These are phyloP conservation scores for Coccomyxa sp. DNA, from an alignment of 139 green algal species.

Conservation along the genomic window DNA sequence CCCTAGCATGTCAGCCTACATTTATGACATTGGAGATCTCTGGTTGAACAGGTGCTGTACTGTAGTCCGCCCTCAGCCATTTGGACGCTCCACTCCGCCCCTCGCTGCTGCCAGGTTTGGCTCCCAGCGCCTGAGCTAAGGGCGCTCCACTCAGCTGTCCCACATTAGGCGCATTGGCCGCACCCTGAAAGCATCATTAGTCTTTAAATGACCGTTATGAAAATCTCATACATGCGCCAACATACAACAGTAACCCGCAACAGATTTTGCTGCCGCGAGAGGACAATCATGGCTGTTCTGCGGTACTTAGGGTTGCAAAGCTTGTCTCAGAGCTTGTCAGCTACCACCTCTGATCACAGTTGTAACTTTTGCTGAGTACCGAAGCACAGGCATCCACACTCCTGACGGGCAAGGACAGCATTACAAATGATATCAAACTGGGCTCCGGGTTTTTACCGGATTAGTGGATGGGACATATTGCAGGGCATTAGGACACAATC, in stretches of 20 bases:
- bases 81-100: neutral
- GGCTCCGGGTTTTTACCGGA: neutral
- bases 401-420: neutral
- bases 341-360: neutral
- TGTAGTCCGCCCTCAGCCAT: neutral
- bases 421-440: neutral
- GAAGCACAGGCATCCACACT: neutral
- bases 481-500: neutral
- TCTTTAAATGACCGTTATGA: neutral
- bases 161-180: neutral
- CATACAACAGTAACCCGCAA: neutral
- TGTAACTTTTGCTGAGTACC: neutral
- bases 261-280: no score
- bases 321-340: neutral
- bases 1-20: no score
- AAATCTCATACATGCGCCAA: neutral
- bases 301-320: neutral
- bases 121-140: slow-evolving; percentile 3
- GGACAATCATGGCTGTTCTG: neutral
- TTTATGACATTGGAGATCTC: neutral
- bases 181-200: neutral
- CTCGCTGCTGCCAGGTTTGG: neutral
- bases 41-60: neutral
- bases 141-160: neutral
- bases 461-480: neutral